Base-by-base conservation (phyloP, 331 rosid species). In the Saraca asoca region DNA sequence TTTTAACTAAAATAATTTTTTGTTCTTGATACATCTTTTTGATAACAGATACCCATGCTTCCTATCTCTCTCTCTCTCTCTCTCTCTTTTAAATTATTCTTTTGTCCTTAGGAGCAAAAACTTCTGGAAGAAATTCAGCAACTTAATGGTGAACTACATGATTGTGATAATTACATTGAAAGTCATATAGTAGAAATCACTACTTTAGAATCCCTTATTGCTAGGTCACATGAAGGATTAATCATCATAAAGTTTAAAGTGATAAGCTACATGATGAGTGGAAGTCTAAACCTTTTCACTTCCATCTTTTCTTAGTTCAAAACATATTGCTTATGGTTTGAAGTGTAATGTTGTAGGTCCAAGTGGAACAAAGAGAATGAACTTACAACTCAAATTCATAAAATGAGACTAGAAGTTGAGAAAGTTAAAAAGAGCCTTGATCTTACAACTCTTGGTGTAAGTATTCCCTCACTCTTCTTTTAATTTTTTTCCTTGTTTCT, bases 391-490 rank as follows among this genome's bases (percentile, higher is more conserved):
- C 94, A 85, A 86, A 90, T 93, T 80, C 88, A 90, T 78, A 93
- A 85, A 82, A 70, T 88, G 83, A 84, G 79, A 78, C 73, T 88
- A 15, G 98, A 93, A 81, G 88, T 86, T 70, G 98, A 88, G 81
- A 90, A 90, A 81, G 97, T 95, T 34, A 90, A 93, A 83, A 93
- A 85, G 85, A 93, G 86, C 83, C 96, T 93, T 41, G 98, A 90
- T 80, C 95, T 90, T 81, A 95, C 98, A 65, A 90, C 95, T 82
- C 96, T 97, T 69, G 98, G 98, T 58, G 98, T 93, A 78, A 87
- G 98, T 80, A 73, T 67, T 65, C 62, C 51, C 7, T 62, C 57
- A 56, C 59, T 67, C 44, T 57, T 51, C 31, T 24, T 24, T 24
- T 24, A 24, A 24, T 24, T 24, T 24, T 24, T 24, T 24, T 24